Evolutionary conservation across 2,329 filamentous ascomycete genomes (phyloP).

Genomic region (Coleophoma crateriformis): DNA sequence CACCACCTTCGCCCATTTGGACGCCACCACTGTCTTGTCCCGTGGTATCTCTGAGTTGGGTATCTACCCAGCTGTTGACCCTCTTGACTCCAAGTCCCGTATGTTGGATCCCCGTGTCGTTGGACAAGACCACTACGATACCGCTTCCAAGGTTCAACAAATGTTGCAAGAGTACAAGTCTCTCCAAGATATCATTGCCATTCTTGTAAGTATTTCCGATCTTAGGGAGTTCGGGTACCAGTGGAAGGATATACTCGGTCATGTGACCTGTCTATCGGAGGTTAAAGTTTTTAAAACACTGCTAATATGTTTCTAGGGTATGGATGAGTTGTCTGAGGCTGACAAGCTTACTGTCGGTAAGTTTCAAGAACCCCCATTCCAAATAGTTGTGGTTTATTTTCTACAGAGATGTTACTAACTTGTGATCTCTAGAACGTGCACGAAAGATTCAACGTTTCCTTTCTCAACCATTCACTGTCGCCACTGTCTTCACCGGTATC

Average conservation of each 20-base stretch:
- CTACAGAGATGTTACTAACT: no score
- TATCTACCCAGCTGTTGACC: slow-evolving; percentile 99
- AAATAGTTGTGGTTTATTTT: no score
- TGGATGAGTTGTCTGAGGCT: slow-evolving; percentile 98
- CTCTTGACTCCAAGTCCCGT: slow-evolving; percentile 98
- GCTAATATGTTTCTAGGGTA: slow-evolving; percentile 58
- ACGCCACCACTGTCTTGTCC: slow-evolving; percentile 99
- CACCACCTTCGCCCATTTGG: slow-evolving; percentile 99
- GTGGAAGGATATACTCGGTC: no score
- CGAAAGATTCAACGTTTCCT: slow-evolving; percentile 99
- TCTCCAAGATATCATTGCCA: slow-evolving; percentile 99
- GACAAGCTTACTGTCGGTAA: slow-evolving; percentile 93
- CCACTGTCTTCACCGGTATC: slow-evolving; percentile 70
- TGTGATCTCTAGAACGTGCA: slow-evolving; percentile 62
- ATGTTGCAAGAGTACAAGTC: slow-evolving; percentile 99
- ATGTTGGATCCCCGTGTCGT: slow-evolving; percentile 99
- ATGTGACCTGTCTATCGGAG: no score
- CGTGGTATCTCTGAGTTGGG: slow-evolving; percentile 99
- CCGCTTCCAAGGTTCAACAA: slow-evolving; percentile 92
- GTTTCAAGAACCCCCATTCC: no score
- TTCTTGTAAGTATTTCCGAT: slow-evolving; percentile 38
- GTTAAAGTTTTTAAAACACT: no score
- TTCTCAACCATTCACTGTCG: slow-evolving; percentile 95
- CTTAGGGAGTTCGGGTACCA: neutral
- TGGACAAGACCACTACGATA: slow-evolving; percentile 95